Conservation (phyloP, 2,329 filamentous ascomycete species). For the Seiridium unicorne region DNA sequence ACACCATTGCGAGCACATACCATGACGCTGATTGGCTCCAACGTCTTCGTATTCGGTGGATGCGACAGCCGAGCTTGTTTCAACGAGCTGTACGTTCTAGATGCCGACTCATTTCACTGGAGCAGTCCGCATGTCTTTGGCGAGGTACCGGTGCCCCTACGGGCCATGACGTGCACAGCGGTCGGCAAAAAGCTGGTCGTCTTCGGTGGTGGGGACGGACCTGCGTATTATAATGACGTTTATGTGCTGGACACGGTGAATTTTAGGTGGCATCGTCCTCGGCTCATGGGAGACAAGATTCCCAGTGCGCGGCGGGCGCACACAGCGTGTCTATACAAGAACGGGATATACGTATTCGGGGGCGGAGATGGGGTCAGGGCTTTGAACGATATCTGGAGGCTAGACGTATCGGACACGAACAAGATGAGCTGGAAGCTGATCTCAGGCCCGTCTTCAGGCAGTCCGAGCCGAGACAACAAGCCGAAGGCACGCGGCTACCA, state of each 20-base stretch:
- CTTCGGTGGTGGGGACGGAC: conserved; percentile 69
- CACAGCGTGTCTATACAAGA: conserved; percentile 70
- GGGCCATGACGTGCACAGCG: conserved; percentile 71
- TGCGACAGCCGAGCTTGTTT: conserved; percentile 67
- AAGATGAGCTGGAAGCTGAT: conserved; percentile 70
- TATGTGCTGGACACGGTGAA: conserved; percentile 71
- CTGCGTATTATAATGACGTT: conserved; percentile 70
- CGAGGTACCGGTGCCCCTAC: conserved; percentile 62
- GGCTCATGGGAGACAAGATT: conserved; percentile 54
- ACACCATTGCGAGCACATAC: conserved; percentile 65
- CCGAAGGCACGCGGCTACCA: conserved; percentile 69
- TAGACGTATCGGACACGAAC: conserved; percentile 63
- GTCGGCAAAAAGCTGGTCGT: conserved; percentile 69
- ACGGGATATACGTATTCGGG: conserved; percentile 70
- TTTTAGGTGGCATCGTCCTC: conserved; percentile 64
- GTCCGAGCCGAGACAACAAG: conserved; percentile 21
- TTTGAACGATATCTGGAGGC: conserved; percentile 70
- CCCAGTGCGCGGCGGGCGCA: conserved; percentile 65
- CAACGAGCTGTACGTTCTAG: conserved; percentile 67
- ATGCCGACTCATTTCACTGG: conserved; percentile 71
- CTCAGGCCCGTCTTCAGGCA: conserved; percentile 37
- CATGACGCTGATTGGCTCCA: conserved; percentile 63
- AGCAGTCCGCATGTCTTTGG: conserved; percentile 63
- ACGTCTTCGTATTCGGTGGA: conserved; percentile 67
- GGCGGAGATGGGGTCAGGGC: conserved; percentile 69